Base-by-base conservation (phyloP, 1,139 yeast genomes). In the Candida sp. region DNA sequence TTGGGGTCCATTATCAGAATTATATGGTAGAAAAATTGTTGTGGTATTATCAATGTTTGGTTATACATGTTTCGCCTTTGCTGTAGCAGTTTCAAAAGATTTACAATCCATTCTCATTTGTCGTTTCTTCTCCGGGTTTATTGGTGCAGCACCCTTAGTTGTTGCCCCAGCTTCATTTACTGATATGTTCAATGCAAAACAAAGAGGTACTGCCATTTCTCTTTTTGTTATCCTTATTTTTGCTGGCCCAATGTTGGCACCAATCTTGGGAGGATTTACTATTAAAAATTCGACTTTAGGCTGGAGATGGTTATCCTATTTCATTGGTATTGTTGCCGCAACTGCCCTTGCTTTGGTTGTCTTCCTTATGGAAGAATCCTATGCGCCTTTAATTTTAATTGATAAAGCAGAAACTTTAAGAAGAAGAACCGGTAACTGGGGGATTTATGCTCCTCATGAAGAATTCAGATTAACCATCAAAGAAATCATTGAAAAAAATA, bases 401-500 rank as follows among this genome's bases (percentile, higher is more conserved):
- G 51, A 65, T n/a, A 84, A 83, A 62, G 93, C 93, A 3, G 77
- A 73, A 51, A 61, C 58, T 36, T 73, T 85, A 55, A 79, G 88
- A 59, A 70, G 80, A 57, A 57, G 76, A 57, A 71, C 77, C 3
- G 73, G 74, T 1, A 81, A 77, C 60, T 87, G 96, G 96, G 89
- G 89, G 34, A 84, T 88, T 43, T 82, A 80, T 56, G 95, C 96
- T 22, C 84, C 95, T 4, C 93, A 85, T 57, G 96, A 88, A 59
- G 86, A 82, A 53, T 76, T 82, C 44, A 74, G 75, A 43, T 68
- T 87, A 40, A 72, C 82, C 32, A 45, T 87, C 38, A 73, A 73
- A 55, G 91, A 84, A 54, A 81, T 89, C 49, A 77, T 73, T 25
- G 81, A 84, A 53, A 85, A 84, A 56, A 87, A 84, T 54, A 61